These are phyloP conservation scores for Eimeria necatrix DNA, from an alignment of 169 alveolate genomes.

Conservation along the genomic window DNA sequence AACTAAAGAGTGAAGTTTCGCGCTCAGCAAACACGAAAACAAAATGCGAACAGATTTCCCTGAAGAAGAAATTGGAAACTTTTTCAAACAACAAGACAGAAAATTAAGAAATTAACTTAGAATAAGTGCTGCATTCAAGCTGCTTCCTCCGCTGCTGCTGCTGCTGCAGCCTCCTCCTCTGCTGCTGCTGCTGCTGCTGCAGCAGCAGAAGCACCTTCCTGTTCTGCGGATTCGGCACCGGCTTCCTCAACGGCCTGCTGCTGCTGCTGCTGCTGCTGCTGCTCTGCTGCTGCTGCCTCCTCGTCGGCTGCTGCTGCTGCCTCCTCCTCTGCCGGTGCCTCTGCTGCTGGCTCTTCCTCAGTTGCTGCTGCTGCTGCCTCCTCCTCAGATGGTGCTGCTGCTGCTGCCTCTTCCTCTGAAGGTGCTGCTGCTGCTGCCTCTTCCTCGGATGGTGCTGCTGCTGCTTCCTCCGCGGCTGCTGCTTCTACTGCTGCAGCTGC, in stretches of 20 bases:
- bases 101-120: neutral
- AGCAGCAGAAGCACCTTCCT: neutral
- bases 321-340: neutral
- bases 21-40: too few relatives aligned
- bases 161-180: neutral
- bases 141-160: neutral
- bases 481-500: too few relatives aligned
- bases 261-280: neutral
- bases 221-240: too few relatives aligned
- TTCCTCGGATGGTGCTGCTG: too few relatives aligned
- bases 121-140: neutral
- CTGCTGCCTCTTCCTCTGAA: too few relatives aligned
- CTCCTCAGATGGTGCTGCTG: neutral
- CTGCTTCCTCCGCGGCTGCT: too few relatives aligned
- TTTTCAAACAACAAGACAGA: neutral
- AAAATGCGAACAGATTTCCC: too few relatives aligned
- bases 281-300: neutral
- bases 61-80: too few relatives aligned
- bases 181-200: neutral
- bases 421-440: too few relatives aligned
- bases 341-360: neutral
- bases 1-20: too few relatives aligned
- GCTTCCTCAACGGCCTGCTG: too few relatives aligned
- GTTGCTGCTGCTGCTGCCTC: neutral
- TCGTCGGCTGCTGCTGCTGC: neutral